Evolutionary conservation across 1,284 basidiomycete species (phyloP), one percentile per base, ranked within the genome.

Genomic region (Thelephora terrestris): DNA sequence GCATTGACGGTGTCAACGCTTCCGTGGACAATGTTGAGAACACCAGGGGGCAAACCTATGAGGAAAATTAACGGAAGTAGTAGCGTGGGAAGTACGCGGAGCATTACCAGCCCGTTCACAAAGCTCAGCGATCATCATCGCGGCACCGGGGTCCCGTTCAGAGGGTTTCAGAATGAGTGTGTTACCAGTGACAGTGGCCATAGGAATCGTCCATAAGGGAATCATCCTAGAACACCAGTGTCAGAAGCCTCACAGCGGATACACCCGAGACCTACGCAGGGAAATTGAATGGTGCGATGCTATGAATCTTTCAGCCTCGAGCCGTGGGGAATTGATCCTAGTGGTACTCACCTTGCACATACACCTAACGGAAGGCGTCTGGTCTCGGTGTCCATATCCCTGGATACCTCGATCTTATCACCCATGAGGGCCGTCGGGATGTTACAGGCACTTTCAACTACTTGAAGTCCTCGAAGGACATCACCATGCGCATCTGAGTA

Each of bases 111-210:
- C 92, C 52, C 79, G 79, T 64, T 89, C 79, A 61, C 89, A 92
- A 5, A 98, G 76, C 65, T 98, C 94, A 37, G 93, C 91, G 57
- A 99, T 92, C 55, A 99, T 95, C 88, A 96, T 94, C 16, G 91
- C 85, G 7, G 95, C 95, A 52, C 93, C 94, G 18, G 95, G 95
- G 61, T 96, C 94, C 25, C 95, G 81, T 66, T 98, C 95, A 2
- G 91, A 95, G 18, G 95, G 95, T 64, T 99, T 99, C 57, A 98
- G 71, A 53, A 99, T 76, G 43, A 98, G 76, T 0, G 95, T 94
- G 64, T 99, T 99, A 46, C 95, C 93, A 4, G 90, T 91, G n/a
- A 85, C 83, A 23, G 82, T 73, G 14, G 91, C 88, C 73, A 88
- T 79, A 10, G 91, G 90, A 52, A 96, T 92, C 1, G 91, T 88